Evolutionary conservation across 2,329 filamentous ascomycete genomes (phyloP).

Genomic region (Venturia carpophila): DNA sequence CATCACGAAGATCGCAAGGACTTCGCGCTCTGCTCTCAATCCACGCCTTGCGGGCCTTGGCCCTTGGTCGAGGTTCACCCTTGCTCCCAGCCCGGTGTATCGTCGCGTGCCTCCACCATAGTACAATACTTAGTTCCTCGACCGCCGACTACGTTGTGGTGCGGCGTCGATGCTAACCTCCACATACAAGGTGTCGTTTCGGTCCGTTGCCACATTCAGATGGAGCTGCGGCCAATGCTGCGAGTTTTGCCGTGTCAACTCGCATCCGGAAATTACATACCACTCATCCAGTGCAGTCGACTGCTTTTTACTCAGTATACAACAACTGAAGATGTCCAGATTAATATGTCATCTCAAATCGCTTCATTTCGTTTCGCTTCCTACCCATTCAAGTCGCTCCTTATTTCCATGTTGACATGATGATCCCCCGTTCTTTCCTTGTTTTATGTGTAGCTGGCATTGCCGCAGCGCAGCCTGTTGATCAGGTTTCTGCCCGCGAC

Average conservation of each 20-base stretch:
- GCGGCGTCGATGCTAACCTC: neutral
- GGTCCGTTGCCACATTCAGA: neutral
- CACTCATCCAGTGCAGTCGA: neutral
- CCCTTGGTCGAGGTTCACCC: neutral
- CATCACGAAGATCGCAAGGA: neutral
- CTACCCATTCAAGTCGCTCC: neutral
- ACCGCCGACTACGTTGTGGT: neutral
- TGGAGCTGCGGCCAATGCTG: neutral
- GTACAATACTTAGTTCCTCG: neutral
- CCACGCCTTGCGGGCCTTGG: neutral
- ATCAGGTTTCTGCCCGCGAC: neutral
- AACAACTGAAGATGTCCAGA: neutral
- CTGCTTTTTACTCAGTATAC: neutral
- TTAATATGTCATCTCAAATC: neutral
- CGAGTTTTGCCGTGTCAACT: slow-evolving; percentile 1
- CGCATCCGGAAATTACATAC: neutral
- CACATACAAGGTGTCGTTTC: neutral
- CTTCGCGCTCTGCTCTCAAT: neutral
- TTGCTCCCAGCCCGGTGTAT: neutral
- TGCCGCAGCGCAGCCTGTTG: neutral
- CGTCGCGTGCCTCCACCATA: neutral
- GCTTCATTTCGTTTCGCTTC: neutral
- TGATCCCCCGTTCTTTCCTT: neutral
- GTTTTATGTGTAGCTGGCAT: neutral
- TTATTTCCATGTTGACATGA: neutral